Conservation (phyloP, 345 rosid genomes). For the Eucalyptus dawsonii region DNA sequence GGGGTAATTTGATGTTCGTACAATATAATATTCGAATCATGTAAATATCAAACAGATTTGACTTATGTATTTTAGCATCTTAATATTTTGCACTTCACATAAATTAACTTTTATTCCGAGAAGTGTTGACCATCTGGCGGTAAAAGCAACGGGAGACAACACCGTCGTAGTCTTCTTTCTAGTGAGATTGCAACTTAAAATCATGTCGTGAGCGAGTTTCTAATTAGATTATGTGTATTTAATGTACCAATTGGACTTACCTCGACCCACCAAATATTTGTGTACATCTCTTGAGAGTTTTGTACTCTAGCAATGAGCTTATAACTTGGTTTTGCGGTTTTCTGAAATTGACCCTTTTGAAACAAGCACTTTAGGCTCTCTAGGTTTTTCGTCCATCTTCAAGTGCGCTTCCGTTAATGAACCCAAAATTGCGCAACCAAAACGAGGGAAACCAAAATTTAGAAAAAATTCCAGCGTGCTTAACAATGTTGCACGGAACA, state of each 20-base stretch:
- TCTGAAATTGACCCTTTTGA: no score
- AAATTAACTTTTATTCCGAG: background rate
- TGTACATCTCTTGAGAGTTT: background rate
- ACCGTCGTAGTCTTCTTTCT: background rate
- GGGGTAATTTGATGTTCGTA: background rate
- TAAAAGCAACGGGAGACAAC: background rate
- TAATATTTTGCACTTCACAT: background rate
- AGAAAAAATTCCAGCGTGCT: no score
- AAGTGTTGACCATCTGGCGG: background rate
- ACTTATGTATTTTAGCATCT: background rate
- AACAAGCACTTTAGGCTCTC: background rate
- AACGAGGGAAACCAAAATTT: no score
- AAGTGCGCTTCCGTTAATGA: background rate
- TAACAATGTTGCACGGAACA: no score
- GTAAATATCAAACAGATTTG: background rate
- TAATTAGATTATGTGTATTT: background rate
- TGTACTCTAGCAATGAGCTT: background rate
- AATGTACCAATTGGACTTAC: background rate
- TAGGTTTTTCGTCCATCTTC: no score
- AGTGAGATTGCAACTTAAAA: background rate
- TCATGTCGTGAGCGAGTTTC: background rate
- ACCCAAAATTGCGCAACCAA: no score
- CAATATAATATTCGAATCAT: background rate
- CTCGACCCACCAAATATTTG: background rate
- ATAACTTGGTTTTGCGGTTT: background rate